Evolutionary conservation across 225 moss, liverwort and hornwort species (phyloP).

Genomic region (Ulota crispa): DNA sequence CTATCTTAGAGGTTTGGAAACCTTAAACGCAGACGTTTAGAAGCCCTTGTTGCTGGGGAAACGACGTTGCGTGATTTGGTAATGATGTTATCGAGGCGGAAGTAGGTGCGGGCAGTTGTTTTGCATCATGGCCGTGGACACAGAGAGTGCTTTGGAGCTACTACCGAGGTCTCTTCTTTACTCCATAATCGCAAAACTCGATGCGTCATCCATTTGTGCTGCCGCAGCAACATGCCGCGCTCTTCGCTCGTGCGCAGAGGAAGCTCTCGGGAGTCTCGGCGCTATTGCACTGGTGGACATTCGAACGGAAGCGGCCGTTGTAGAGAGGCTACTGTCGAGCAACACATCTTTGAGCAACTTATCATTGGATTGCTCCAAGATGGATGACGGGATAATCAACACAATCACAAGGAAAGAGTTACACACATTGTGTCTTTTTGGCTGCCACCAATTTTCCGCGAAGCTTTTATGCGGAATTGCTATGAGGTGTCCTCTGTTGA

Average conservation of each 20-base stretch:
- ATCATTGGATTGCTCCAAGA: conserved; percentile 54
- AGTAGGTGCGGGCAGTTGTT: background rate
- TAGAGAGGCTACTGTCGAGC: conserved; percentile 37
- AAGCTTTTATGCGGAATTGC: conserved; percentile 54
- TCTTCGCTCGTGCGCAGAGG: conserved; percentile 57
- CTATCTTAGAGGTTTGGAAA: background rate
- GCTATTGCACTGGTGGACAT: conserved; percentile 48
- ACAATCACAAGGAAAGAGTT: conserved; percentile 39
- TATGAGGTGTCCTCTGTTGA: conserved; percentile 47
- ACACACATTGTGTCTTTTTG: conserved; percentile 45
- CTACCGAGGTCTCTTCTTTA: conserved; percentile 63
- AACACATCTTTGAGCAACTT: conserved; percentile 44
- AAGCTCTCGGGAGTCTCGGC: conserved; percentile 52
- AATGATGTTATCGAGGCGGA: background rate
- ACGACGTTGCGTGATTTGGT: background rate
- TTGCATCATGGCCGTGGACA: conserved; percentile 26
- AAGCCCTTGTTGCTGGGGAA: background rate
- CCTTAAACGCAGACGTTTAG: background rate
- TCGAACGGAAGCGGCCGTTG: conserved; percentile 30
- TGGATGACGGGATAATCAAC: conserved; percentile 59
- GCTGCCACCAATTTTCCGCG: conserved; percentile 44
- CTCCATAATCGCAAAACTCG: conserved; percentile 60
- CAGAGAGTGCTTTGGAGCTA: conserved; percentile 54
- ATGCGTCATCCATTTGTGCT: conserved; percentile 69
- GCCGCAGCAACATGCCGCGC: conserved; percentile 62